A percentile compares a stretch with the other conserved stretches of the same genome.
Evolutionary conservation across 768 basidiomycete genomes (phyloP).

Genomic region (Boletus pseudopeckii): DNA sequence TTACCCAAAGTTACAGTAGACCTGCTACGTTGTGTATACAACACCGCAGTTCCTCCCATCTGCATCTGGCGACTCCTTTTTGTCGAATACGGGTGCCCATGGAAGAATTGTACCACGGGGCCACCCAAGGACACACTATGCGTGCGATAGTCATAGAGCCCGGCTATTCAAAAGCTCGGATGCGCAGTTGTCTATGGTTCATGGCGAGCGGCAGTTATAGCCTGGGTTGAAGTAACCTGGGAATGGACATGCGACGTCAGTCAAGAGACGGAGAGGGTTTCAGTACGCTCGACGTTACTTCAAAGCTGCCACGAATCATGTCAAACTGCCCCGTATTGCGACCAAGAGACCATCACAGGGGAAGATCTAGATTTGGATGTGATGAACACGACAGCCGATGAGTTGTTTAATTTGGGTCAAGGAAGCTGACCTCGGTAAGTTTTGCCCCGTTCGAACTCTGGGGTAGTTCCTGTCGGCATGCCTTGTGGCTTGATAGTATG

Average conservation of each 20-base stretch:
- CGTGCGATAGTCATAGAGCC: constrained; percentile 29
- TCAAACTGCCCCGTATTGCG: constrained; percentile 17
- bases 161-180: constrained; percentile 21
- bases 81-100: constrained; percentile 20
- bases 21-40: background rate
- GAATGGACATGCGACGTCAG: background rate
- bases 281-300: background rate
- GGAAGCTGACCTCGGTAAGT: constrained; percentile 1
- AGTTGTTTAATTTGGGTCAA: background rate
- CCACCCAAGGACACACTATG: constrained; percentile 24
- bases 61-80: background rate
- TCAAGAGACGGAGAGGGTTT: background rate
- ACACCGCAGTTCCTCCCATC: background rate
- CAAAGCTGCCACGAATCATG: background rate
- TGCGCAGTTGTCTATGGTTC: constrained; percentile 10
- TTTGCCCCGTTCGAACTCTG: background rate
- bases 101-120: constrained; percentile 10
- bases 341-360: background rate
- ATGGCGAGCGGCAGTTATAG: constrained; percentile 16
- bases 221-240: constrained; percentile 1
- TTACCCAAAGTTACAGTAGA: constrained; percentile 1
- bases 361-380: background rate
- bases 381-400: background rate
- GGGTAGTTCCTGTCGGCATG: background rate
- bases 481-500: background rate